These are phyloP conservation scores for Phoenix roebelenii DNA, from an alignment of 176 grass and related monocot species.

Conservation along the genomic window DNA sequence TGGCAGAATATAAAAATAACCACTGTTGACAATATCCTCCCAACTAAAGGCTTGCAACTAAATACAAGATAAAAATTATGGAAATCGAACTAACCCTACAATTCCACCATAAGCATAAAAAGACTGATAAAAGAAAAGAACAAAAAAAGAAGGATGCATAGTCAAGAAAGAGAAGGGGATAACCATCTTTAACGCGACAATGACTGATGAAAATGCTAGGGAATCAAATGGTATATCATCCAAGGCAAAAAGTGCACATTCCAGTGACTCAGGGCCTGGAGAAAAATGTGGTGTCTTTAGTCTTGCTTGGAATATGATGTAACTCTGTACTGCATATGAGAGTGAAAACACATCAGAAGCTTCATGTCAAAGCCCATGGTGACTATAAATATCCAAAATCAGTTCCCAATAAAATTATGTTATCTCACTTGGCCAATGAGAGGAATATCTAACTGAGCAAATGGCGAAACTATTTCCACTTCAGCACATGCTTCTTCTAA, in stretches of 20 bases:
- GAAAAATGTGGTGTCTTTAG: conserved; percentile 66
- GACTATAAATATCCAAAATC: background rate
- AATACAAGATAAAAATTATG: no score
- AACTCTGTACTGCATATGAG: conserved; percentile 98
- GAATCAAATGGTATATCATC: conserved; percentile 97
- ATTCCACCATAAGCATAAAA: background rate
- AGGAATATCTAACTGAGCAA: conserved; percentile 97
- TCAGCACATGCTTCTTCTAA: conserved; percentile 97
- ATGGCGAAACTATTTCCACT: conserved; percentile 94
- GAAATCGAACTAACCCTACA: no score
- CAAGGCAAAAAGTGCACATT: conserved; percentile 75
- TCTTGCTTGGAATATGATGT: conserved; percentile 99
- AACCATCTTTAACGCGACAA: conserved; percentile 95
- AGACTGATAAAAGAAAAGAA: background rate
- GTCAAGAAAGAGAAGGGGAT: background rate
- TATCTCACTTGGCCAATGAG: conserved; percentile 92
- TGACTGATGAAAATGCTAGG: conserved; percentile 93
- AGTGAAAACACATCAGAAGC: conserved; percentile 37
- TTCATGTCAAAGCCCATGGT: background rate
- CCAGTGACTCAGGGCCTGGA: conserved; percentile 81
- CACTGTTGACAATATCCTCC: no score
- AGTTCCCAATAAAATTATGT: background rate
- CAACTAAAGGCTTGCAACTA: no score
- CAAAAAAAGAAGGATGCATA: conserved; percentile 2
- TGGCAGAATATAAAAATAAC: no score